Percentiles rank a stretch among this genome's conserved stretches.
Evolutionary conservation across 192 early-diverging fungal species (phyloP).

Genomic region (Piromyces finnis): DNA sequence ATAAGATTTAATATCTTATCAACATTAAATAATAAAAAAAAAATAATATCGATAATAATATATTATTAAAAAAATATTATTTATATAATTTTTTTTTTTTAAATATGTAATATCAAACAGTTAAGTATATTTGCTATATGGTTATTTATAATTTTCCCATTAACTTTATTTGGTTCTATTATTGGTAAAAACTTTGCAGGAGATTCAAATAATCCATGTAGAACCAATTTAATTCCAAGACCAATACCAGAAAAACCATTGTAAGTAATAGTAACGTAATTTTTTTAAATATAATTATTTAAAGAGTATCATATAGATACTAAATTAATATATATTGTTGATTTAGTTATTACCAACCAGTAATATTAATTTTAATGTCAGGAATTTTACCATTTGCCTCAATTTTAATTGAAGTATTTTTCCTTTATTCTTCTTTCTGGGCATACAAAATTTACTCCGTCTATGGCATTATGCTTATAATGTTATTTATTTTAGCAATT

Average conservation of each 20-base stretch:
- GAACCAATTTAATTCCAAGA: slow-evolving; percentile 63
- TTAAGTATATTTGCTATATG: slow-evolving; percentile 63
- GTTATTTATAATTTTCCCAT: slow-evolving; percentile 64
- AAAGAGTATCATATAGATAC: too few species aligned
- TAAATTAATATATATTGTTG: too few species aligned
- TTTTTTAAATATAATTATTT: too few species aligned
- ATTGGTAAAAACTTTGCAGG: slow-evolving; percentile 44
- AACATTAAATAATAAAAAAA: too few species aligned
- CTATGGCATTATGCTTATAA: not conserved
- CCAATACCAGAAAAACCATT: not conserved
- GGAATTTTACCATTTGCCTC: not conserved
- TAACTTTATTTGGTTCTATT: slow-evolving; percentile 64
- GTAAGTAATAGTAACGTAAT: not conserved
- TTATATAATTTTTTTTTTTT: too few species aligned
- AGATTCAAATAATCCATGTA: slow-evolving; percentile 49
- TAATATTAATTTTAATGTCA: not conserved
- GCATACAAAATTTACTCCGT: not conserved
- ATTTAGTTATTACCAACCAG: not conserved
- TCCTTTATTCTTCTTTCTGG: not conserved
- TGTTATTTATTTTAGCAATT: not conserved
- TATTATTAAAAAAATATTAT: too few species aligned
- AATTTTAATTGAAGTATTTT: not conserved
- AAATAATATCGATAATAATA: too few species aligned
- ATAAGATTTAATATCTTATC: too few species aligned
- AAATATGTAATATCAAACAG: too few species aligned